Evolutionary conservation across 208 protist genomes (phyloP), one percentile per base, ranked within the genome.

Genomic region (Acanthamoeba culbertsoni): DNA sequence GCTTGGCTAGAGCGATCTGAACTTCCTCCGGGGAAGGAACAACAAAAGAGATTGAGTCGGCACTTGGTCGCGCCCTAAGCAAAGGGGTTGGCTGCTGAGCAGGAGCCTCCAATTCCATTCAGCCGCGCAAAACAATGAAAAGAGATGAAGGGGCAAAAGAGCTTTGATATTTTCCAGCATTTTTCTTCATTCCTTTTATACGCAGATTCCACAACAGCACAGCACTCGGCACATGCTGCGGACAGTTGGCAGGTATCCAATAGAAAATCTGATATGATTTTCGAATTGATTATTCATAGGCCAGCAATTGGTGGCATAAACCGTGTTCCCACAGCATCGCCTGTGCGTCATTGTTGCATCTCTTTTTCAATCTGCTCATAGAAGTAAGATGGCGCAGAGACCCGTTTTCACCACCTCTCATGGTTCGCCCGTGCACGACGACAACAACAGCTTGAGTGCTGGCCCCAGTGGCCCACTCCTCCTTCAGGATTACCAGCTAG

Each of bases 401-500:
- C 57, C 75, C 62, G 35, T 91, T 63, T 59, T 96, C 23, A 97
- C 96, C 33, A 95, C 94, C 12, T 42, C 37, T 0, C 93, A 86
- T 45, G 96, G 96, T 53, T 51, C 73, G 48, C 95, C 95, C 20
- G 75, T 96, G 37, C 43, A 79, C 42, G 92, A 97, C 28, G 97
- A 97, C 82, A 88, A 95, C 40, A 95, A 96, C 86, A 96, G 93
- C 37, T 20, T 97, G 35, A 96, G 79, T 1, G 95, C 86, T 46
- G 96, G 96, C 35, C 40, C 57, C 6, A 20, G 40, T 77, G 96
- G 96, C 10, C 96, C 96, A 62, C n/a, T 96, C 28, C 90, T 97
- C 63, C 62, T 97, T 31, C 93, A 97, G 94, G 96, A 97, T 77
- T 93, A 94, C 75, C 82, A 95, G 46, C 77, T 97, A 20, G 82